Conservation (phyloP, 1,284 basidiomycete genomes). For the Moesziomyces globuligerus region DNA sequence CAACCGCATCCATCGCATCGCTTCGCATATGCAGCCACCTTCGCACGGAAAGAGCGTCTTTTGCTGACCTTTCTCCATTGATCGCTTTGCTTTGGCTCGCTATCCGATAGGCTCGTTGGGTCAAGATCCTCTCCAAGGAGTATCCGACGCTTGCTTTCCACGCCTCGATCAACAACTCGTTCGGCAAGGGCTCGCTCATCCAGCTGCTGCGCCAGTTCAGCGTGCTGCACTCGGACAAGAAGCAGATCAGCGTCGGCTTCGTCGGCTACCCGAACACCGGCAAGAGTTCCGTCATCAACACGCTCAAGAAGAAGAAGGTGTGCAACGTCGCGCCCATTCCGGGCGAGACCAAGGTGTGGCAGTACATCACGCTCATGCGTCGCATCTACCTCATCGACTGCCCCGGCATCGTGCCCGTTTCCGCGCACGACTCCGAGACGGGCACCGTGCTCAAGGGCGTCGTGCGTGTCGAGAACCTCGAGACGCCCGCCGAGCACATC, state of each 20-base stretch:
- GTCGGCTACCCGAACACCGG: constrained; percentile 99
- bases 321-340: constrained; percentile 97
- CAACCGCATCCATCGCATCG: background rate
- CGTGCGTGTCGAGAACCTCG: constrained; percentile 92
- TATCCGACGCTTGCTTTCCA: constrained; percentile 98
- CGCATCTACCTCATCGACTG: constrained; percentile 99
- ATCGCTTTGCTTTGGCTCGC: constrained; percentile 3
- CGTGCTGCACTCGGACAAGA: constrained; percentile 96
- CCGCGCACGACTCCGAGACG: constrained; percentile 87
- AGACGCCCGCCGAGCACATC: constrained; percentile 93
- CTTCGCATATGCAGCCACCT: background rate
- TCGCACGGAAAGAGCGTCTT: constrained; percentile 1
- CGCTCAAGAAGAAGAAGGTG: constrained; percentile 96
- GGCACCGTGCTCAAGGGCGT: constrained; percentile 96
- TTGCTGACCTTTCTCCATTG: constrained; percentile 19
- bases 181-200: constrained; percentile 97
- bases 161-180: constrained; percentile 98
- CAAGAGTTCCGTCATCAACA: constrained; percentile 97
- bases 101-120: constrained; percentile 83
- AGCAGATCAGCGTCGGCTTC: constrained; percentile 98
- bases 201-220: constrained; percentile 97
- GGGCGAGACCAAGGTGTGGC: constrained; percentile 99
- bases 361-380: constrained; percentile 95
- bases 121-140: constrained; percentile 91
- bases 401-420: constrained; percentile 95